Conservation (phyloP, 2,329 filamentous ascomycete species). For the Colletotrichum paranaense region DNA sequence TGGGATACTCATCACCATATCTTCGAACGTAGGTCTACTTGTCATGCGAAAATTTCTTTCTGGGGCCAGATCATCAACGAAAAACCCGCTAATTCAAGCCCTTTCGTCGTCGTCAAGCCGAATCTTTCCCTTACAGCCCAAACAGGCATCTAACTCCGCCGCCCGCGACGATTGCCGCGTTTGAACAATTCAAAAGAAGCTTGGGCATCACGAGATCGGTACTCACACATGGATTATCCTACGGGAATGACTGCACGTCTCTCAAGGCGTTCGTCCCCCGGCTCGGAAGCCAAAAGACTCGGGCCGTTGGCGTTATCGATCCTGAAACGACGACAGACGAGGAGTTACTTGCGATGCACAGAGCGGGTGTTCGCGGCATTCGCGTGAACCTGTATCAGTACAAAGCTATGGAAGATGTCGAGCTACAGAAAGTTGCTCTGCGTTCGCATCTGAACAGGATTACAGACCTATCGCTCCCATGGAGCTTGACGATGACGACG, state of each 20-base stretch:
- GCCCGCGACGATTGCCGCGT: conserved; percentile 20
- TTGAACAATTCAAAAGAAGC: conserved; percentile 34
- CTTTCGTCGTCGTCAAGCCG: not conserved
- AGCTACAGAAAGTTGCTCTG: conserved; percentile 46
- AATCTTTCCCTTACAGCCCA: conserved; percentile 22
- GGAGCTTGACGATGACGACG: conserved; percentile 47
- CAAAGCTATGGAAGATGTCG: conserved; percentile 49
- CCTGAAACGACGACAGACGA: conserved; percentile 39
- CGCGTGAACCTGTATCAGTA: conserved; percentile 50
- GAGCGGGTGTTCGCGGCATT: conserved; percentile 46
- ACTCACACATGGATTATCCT: conserved; percentile 49
- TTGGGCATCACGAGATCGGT: conserved; percentile 47
- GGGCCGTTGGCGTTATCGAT: conserved; percentile 45
- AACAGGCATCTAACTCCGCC: conserved; percentile 26
- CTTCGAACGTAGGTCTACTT: conserved; percentile 43
- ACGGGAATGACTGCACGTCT: conserved; percentile 48
- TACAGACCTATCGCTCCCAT: conserved; percentile 36
- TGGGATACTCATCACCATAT: conserved; percentile 49
- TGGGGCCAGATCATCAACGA: not conserved
- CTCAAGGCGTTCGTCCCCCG: conserved; percentile 45
- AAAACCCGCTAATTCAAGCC: not conserved
- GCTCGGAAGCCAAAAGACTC: conserved; percentile 41
- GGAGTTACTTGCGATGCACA: conserved; percentile 41
- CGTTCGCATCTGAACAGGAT: conserved; percentile 42
- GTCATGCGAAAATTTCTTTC: not conserved